Evolutionary conservation across 2,329 filamentous ascomycete genomes (phyloP).

Genomic region (Chrysosphaeria jannelii): DNA sequence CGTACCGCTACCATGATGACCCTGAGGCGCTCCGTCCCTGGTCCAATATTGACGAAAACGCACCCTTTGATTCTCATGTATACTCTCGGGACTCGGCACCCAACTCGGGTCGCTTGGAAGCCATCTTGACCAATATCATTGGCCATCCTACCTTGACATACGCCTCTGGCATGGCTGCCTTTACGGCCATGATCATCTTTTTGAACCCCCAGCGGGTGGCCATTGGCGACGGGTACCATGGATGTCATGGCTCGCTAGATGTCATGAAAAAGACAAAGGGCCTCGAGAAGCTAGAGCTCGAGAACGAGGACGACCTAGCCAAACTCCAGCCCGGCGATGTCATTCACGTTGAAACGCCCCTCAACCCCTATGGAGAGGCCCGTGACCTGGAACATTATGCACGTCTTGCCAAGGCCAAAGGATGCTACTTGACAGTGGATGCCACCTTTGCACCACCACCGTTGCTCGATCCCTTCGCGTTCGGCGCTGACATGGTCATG

Average conservation of each 20-base stretch:
- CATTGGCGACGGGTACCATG: conserved; percentile 71
- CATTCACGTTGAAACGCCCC: conserved; percentile 72
- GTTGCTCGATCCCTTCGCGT: conserved; percentile 55
- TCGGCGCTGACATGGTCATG: conserved; percentile 66
- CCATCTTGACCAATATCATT: conserved; percentile 45
- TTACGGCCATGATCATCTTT: conserved; percentile 64
- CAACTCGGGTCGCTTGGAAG: conserved; percentile 61
- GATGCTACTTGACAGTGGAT: conserved; percentile 59
- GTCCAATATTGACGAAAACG: conserved; percentile 21
- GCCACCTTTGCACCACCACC: conserved; percentile 81
- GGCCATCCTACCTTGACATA: conserved; percentile 46
- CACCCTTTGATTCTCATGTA: conserved; percentile 32
- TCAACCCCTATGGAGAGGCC: conserved; percentile 72
- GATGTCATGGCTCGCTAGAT: conserved; percentile 59
- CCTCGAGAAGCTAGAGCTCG: conserved; percentile 39
- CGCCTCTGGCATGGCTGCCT: conserved; percentile 56
- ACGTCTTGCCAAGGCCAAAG: conserved; percentile 34
- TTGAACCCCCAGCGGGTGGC: conserved; percentile 58
- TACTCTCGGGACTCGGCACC: conserved; percentile 62
- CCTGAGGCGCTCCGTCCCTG: conserved; percentile 28
- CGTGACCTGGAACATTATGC: conserved; percentile 44
- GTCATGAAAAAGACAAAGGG: conserved; percentile 49
- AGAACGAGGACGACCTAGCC: conserved; percentile 13
- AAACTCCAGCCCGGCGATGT: conserved; percentile 51
- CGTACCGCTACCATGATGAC: conserved; percentile 51